Conservation (phyloP, 345 rosid species). For the Pseudoturritis turrita region DNA sequence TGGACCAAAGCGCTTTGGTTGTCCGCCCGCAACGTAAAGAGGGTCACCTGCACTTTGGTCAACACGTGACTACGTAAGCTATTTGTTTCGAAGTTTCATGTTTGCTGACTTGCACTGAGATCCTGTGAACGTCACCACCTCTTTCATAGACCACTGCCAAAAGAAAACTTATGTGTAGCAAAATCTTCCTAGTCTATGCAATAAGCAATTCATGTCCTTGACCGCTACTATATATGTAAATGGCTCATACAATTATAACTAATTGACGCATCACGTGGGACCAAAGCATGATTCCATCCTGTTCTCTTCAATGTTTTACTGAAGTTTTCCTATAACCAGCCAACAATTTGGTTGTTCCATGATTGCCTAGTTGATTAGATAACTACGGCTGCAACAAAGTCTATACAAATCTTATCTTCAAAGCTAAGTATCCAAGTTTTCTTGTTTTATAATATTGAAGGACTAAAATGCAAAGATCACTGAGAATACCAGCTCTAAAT, state of each 20-base stretch:
- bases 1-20: conserved; percentile 48
- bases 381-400: background rate
- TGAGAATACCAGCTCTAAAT: background rate
- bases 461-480: background rate
- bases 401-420: background rate
- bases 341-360: background rate
- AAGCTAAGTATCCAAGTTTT: conserved; percentile 2
- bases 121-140: background rate
- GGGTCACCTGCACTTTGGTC: conserved; percentile 59
- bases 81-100: background rate
- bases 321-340: background rate
- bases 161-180: background rate
- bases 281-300: background rate
- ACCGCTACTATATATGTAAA: background rate
- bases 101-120: conserved; percentile 1
- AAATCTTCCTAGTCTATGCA: background rate
- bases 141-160: background rate
- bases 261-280: background rate
- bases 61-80: background rate
- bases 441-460: background rate
- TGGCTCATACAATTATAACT: background rate
- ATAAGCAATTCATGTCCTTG: background rate
- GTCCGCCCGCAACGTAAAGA: conserved; percentile 65
- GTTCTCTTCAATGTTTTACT: background rate
- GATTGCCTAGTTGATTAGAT: background rate